Evolutionary conservation across 140 eudicot species (phyloP).

Genomic region (Ambrosia hybrid): DNA sequence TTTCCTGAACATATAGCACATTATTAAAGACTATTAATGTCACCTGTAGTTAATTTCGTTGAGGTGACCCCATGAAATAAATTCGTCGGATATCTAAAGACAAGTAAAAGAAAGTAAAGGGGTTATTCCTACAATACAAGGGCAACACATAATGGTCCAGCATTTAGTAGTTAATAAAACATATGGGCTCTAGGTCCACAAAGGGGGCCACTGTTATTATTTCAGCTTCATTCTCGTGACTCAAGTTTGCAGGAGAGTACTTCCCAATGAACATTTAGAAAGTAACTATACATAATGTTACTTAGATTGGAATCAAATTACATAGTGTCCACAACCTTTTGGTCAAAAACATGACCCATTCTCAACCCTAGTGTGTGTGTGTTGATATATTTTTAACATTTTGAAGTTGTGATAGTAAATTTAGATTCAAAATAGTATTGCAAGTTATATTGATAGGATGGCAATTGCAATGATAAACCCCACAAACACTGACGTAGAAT

Average conservation of each 20-base stretch:
- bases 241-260: constrained; percentile 32
- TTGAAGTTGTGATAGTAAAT: not conserved
- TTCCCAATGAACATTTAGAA: constrained; percentile 23
- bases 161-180: constrained; percentile 40
- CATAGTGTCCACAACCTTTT: not conserved
- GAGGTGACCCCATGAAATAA: not conserved
- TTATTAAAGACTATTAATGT: not conserved
- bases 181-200: constrained; percentile 56
- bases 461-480: no score
- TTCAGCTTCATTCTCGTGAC: constrained; percentile 30
- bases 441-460: no score
- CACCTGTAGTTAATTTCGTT: not conserved
- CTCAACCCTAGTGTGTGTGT: not conserved
- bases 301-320: constrained; percentile 7
- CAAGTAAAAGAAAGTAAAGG: constrained; percentile 5
- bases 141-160: constrained; percentile 50
- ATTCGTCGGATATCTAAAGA: not conserved
- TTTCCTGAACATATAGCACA: not conserved
- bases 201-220: constrained; percentile 42
- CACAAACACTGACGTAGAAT: no score
- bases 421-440: no score
- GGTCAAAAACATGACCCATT: not conserved
- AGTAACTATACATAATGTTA: constrained; percentile 34
- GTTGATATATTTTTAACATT: not conserved
- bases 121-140: constrained; percentile 19